phyloP scores from a whole-genome alignment of 2,329 filamentous ascomycete genomes.

The Zymoseptoria pseudotritici region DNA sequence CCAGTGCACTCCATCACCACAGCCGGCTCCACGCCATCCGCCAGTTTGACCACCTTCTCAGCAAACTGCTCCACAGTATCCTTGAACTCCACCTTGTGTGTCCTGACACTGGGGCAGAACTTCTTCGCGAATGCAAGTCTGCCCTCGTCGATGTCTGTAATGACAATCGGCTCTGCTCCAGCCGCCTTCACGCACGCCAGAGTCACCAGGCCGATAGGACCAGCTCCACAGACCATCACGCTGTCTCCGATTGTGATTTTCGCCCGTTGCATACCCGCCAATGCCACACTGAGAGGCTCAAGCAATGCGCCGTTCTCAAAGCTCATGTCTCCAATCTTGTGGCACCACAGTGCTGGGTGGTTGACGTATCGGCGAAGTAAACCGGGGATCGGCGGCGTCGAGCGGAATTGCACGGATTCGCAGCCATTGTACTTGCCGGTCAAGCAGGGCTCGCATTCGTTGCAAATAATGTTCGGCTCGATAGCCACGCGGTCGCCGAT shows the following conservation, averaged over 20 bases:
- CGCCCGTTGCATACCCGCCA: constrained; percentile 80
- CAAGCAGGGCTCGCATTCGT: constrained; percentile 80
- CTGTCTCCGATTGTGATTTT: constrained; percentile 76
- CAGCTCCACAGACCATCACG: constrained; percentile 83
- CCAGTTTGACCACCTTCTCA: constrained; percentile 57
- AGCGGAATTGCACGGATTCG: constrained; percentile 76
- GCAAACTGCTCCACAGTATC: constrained; percentile 64
- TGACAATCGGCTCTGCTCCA: constrained; percentile 82
- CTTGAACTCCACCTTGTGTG: constrained; percentile 65
- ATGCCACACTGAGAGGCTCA: constrained; percentile 81
- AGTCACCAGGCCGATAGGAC: constrained; percentile 86
- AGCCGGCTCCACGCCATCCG: constrained; percentile 73
- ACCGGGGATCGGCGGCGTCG: constrained; percentile 81
- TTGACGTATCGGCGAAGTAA: constrained; percentile 88
- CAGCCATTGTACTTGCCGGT: constrained; percentile 95
- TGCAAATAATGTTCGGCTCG: constrained; percentile 90
- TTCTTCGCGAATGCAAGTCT: constrained; percentile 77
- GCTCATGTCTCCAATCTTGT: constrained; percentile 88
- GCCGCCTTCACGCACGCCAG: constrained; percentile 77
- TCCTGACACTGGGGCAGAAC: constrained; percentile 69
- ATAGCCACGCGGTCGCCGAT: constrained; percentile 86
- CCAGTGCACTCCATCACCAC: constrained; percentile 90
- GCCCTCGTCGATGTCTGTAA: constrained; percentile 89
- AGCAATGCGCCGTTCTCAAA: constrained; percentile 87
- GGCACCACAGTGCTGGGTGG: constrained; percentile 89